phyloP scores from a whole-genome alignment of 768 basidiomycete genomes.

The Fomitopsis pulvina region DNA sequence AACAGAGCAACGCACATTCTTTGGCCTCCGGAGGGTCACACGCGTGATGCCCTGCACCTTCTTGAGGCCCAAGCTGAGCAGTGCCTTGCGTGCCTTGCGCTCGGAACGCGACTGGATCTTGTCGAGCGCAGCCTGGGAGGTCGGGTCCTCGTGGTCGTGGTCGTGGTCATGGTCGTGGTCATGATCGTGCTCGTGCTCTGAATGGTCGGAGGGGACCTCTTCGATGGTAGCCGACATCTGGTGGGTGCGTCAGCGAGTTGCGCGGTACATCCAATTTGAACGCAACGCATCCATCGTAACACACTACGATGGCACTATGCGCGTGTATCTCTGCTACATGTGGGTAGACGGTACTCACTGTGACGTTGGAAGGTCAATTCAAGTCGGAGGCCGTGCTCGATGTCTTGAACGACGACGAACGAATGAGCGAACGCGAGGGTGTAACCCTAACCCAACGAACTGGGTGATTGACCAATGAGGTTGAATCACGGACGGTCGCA shows the following conservation, averaged over 20 bases:
- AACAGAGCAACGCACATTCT: constrained; percentile 57
- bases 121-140: constrained; percentile 77
- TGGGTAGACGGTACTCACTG: not conserved
- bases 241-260: not conserved
- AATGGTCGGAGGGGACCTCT: constrained; percentile 78
- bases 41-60: constrained; percentile 89
- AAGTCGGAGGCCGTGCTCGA: not conserved
- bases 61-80: constrained; percentile 87
- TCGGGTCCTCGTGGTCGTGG: constrained; percentile 72
- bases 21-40: constrained; percentile 90
- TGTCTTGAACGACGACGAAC: not conserved
- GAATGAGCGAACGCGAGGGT: not conserved
- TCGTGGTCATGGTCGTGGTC: constrained; percentile 49
- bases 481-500: too few species aligned
- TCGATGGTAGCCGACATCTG: constrained; percentile 82
- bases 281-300: constrained; percentile 1
- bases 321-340: not conserved
- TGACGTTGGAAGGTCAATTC: not conserved
- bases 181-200: constrained; percentile 44
- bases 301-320: not conserved
- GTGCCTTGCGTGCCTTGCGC: constrained; percentile 92
- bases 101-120: constrained; percentile 94
- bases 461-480: too few species aligned
- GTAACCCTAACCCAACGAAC: constrained; percentile 2
- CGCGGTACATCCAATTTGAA: not conserved